phyloP scores from a whole-genome alignment of 768 basidiomycete genomes.

The Tephrocybe sp. region DNA sequence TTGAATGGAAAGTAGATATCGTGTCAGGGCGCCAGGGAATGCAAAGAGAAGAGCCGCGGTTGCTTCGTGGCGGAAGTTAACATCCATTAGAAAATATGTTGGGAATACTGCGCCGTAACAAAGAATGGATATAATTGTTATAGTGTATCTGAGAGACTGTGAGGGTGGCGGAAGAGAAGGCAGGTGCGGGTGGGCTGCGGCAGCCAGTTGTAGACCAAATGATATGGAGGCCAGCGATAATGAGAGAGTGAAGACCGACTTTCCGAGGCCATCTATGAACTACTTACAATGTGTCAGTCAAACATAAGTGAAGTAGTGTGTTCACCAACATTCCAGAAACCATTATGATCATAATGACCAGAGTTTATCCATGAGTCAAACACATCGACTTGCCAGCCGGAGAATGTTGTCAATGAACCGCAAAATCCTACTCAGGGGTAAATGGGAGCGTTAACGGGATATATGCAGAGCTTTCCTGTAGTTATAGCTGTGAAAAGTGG shows the following conservation, averaged over 20 bases:
- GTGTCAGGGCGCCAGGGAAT: slow-evolving; percentile 84
- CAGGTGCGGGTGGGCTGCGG: slow-evolving; percentile 37
- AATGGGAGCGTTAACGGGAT: not conserved
- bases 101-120: slow-evolving; percentile 76
- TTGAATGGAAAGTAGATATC: slow-evolving; percentile 72
- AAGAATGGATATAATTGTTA: slow-evolving; percentile 58
- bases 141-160: slow-evolving; percentile 44
- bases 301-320: not conserved
- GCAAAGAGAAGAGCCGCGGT: slow-evolving; percentile 88
- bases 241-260: slow-evolving; percentile 76
- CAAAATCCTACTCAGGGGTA: slow-evolving; percentile 72
- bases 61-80: slow-evolving; percentile 69
- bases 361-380: slow-evolving; percentile 85
- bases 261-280: slow-evolving; percentile 86
- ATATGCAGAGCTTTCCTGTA: slow-evolving; percentile 52
- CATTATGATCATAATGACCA: slow-evolving; percentile 50
- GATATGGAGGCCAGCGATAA: slow-evolving; percentile 75
- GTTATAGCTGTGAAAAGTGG: slow-evolving; percentile 88
- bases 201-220: slow-evolving; percentile 70
- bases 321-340: slow-evolving; percentile 69
- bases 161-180: slow-evolving; percentile 42
- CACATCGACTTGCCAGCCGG: slow-evolving; percentile 89
- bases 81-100: slow-evolving; percentile 74
- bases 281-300: slow-evolving; percentile 28
- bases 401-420: slow-evolving; percentile 96